phyloP scores from a whole-genome alignment of 805 yeast genomes.

The Suhomyces vadensis region DNA sequence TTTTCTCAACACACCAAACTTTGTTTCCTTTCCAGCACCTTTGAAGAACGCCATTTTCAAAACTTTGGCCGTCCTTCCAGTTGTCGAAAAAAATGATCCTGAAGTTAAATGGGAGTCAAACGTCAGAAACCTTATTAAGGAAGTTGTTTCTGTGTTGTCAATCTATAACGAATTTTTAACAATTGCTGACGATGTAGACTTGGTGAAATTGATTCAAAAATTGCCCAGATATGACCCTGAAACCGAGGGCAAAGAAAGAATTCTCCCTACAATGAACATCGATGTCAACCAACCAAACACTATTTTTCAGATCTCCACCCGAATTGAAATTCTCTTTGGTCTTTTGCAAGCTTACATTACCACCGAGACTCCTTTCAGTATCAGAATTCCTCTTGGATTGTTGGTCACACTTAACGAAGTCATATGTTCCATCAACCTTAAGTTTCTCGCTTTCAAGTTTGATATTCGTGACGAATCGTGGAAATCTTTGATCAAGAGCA shows the following conservation, averaged over 20 bases:
- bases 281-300: conserved; percentile 60
- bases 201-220: conserved; percentile 37
- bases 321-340: conserved; percentile 49
- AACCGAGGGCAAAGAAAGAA: conserved; percentile 9
- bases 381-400: conserved; percentile 64
- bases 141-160: conserved; percentile 54
- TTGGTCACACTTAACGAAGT: conserved; percentile 54
- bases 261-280: conserved; percentile 39
- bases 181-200: conserved; percentile 55
- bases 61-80: conserved; percentile 56
- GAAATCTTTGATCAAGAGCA: conserved; percentile 42
- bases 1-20: conserved; percentile 33
- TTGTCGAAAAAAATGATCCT: conserved; percentile 54
- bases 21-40: conserved; percentile 39
- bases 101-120: conserved; percentile 48
- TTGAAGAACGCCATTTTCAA: conserved; percentile 46
- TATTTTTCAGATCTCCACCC: conserved; percentile 50
- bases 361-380: conserved; percentile 54
- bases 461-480: conserved; percentile 59
- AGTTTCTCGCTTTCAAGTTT: conserved; percentile 54
- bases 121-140: conserved; percentile 49
- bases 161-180: conserved; percentile 62
- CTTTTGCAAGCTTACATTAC: conserved; percentile 41
- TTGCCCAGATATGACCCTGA: conserved; percentile 22
- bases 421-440: conserved; percentile 54